These are phyloP conservation scores for Agarophyton chilense DNA, from an alignment of 23 red algal species.

Conservation along the genomic window DNA sequence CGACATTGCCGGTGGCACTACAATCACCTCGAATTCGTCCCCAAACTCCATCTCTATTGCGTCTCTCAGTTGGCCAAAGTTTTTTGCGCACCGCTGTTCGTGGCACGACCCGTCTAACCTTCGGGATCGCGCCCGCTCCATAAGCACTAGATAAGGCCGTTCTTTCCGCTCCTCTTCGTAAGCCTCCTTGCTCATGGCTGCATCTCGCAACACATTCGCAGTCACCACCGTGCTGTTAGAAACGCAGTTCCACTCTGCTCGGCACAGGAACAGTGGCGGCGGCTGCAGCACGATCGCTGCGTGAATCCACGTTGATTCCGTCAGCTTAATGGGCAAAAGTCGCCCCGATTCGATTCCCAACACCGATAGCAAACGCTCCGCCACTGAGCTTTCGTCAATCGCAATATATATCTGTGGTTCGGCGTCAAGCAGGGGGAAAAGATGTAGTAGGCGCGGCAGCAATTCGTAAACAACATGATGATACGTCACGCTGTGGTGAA, in stretches of 20 bases:
- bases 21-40: not conserved
- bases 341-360: slow-evolving; percentile 1
- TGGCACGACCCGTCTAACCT: slow-evolving; percentile 26
- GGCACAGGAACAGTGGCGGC: slow-evolving; percentile 23
- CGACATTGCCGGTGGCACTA: slow-evolving; percentile 16
- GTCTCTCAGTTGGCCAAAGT: slow-evolving; percentile 41
- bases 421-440: slow-evolving; percentile 29
- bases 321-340: not conserved
- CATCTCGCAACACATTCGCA: not conserved
- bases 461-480: slow-evolving; percentile 54
- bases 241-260: not conserved
- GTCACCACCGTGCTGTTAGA: not conserved
- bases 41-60: slow-evolving; percentile 29
- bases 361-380: not conserved
- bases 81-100: slow-evolving; percentile 57
- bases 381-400: slow-evolving; percentile 41
- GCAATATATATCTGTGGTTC: slow-evolving; percentile 34
- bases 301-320: not conserved
- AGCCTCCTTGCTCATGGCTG: not conserved
- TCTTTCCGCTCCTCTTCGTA: not conserved
- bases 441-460: slow-evolving; percentile 26
- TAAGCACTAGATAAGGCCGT: slow-evolving; percentile 2
- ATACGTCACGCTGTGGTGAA: slow-evolving; percentile 56
- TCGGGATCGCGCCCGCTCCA: slow-evolving; percentile 47
- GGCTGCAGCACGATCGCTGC: not conserved